Base-by-base conservation (phyloP, 1,139 yeast species). In the Geotrichum macrosporum region DNA sequence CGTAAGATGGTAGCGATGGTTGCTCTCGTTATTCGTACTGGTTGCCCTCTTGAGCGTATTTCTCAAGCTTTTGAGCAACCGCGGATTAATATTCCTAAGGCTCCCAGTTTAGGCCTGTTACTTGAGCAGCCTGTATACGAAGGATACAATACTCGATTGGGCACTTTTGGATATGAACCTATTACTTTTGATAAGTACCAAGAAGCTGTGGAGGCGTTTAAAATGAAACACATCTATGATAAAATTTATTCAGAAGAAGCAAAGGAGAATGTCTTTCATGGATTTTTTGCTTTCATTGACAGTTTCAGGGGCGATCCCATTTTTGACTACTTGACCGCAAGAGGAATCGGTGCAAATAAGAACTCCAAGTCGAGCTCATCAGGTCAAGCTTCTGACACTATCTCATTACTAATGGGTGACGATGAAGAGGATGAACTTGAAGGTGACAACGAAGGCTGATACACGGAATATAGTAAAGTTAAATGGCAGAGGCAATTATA, bases 1-100 rank as follows among this genome's bases (percentile, higher is more conserved):
- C 80, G 99, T 64, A 92, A 92, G 65, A 92, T 92, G 99, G 87
- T 94, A 51, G 94, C 96, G 22, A 84, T 92, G 95, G 95, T 95
- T 1, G 78, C 89, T 0, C 72, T 92, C 47, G 79, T 85, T 15
- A 80, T 89, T 26, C 77, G 98, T 60, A 81, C 94, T 18, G 92
- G 95, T 15, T 78, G 92, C 60, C 95, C 97, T 3, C 64, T 77
- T 26, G 74, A 75, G 18, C 77, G 95, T 56, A 85, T 92, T 54
- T 64, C 71, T n/a, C 84, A 86, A 59, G 85, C 95, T 4, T 92
- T 87, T 62, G 80, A 80, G 2, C 74, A 79, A 1, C 75, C 76
- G 38, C 84, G 81, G 59, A 76, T 92, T 52, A 88, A 88, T 62
- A 85, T 92, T 55, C 99, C 99, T 46, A 94, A 92, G 67, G 98